Evolutionary conservation across 2,329 filamentous ascomycete genomes (phyloP), one percentile per base, ranked within the genome.

Genomic region (Epichloe aotearoae): DNA sequence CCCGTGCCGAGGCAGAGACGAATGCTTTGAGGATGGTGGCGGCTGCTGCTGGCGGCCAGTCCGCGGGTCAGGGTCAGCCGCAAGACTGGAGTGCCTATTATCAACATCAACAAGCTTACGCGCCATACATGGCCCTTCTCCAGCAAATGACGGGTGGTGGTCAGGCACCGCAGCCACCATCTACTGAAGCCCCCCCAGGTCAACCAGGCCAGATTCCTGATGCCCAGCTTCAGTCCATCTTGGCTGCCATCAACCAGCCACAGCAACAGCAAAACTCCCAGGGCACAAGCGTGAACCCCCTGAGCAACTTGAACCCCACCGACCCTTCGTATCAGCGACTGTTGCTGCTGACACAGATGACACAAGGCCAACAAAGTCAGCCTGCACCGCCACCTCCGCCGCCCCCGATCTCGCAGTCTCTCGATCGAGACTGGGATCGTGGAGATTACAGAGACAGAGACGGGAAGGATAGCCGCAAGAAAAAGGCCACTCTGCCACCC

Each of bases 211-310:
- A 66, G 48, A 62, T 66, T 19, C 60, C 61, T 6, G 68, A 71
- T 46, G 63, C 56, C 10, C 68, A 72, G 52, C 61, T 73, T 4
- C 69, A 73, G 56, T 71, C 70, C 7, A 65, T 73, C n/a, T 58
- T 73, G 38, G 67, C 69, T 10, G 68, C 68, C 46, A 68, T 73
- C 41, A 65, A 65, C 53, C 69, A 71, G 52, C 60, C 64, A 23
- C 48, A 46, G 26, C 48, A 46, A n/a, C 48, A 50, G 47, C 46
- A 54, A 36, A 39, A 47, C 33, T 50, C 54, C 17, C 56, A 54
- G 30, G 49, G 52, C n/a, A 56, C 57, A 52, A 53, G 51, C 11
- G 41, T 55, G 14, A 62, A 53, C 36, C 30, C 30, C 53, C 1
- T 58, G 7, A 55, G 55, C 45, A 64, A 61, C 47, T 57, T 67